Conservation (phyloP, 208 protist genomes). For the Leishmania gerbilli region DNA sequence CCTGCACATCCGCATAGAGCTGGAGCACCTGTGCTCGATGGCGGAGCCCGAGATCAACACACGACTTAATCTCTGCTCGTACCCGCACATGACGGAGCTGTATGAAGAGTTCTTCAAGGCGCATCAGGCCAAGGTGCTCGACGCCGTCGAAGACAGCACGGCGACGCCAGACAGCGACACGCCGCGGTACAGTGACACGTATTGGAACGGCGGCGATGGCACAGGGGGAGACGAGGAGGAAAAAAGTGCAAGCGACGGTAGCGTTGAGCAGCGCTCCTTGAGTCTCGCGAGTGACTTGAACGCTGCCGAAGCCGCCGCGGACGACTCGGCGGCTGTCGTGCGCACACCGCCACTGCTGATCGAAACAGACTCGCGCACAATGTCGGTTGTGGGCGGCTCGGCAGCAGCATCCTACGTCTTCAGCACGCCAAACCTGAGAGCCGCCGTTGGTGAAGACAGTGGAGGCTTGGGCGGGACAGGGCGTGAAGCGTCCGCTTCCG, state of each 20-base stretch:
- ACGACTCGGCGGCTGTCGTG: background rate
- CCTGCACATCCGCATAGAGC: slow-evolving; percentile 37
- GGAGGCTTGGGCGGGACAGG: background rate
- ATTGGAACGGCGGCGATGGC: background rate
- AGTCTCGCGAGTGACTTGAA: background rate
- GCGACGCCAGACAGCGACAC: slow-evolving; percentile 14
- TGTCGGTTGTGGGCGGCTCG: background rate
- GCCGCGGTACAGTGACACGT: background rate
- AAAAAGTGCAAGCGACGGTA: background rate
- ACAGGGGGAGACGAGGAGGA: background rate
- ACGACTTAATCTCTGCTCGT: slow-evolving; percentile 36
- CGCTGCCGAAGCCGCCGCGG: background rate
- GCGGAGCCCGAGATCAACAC: slow-evolving; percentile 42
- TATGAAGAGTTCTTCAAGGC: slow-evolving; percentile 46
- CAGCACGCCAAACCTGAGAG: background rate
- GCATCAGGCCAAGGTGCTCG: slow-evolving; percentile 26
- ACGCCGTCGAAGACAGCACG: slow-evolving; percentile 24
- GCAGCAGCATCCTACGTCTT: background rate
- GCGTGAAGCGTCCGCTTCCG: background rate
- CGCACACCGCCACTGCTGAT: slow-evolving; percentile 16
- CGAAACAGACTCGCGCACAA: slow-evolving; percentile 2
- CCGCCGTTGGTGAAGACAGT: background rate
- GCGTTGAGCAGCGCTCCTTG: background rate
- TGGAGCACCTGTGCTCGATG: slow-evolving; percentile 39
- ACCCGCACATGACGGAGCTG: slow-evolving; percentile 34